These are phyloP conservation scores for Elongisporangium anandrum DNA, from an alignment of 352 stramenopile species.

Conservation along the genomic window DNA sequence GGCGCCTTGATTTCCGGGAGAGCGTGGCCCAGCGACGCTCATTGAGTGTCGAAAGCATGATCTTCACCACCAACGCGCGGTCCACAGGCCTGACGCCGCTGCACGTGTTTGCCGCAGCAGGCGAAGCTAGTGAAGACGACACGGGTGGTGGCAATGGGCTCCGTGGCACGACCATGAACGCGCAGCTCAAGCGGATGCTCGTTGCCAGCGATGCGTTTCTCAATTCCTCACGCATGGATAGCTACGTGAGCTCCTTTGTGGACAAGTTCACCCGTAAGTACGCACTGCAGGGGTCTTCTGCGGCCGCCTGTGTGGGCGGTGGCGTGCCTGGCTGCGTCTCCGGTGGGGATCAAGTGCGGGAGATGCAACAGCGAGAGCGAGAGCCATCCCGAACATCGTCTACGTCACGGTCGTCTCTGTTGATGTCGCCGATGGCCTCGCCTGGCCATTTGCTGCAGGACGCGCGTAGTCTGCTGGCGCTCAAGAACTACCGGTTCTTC, in stretches of 20 bases:
- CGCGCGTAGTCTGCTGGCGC: slow-evolving; percentile 41
- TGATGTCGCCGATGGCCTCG: not conserved
- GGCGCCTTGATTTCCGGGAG: slow-evolving; percentile 43
- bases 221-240: slow-evolving; percentile 28
- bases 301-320: not conserved
- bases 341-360: not conserved
- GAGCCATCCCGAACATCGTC: slow-evolving; percentile 4
- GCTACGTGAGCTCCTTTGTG: slow-evolving; percentile 38
- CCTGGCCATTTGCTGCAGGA: slow-evolving; percentile 22
- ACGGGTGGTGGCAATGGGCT: slow-evolving; percentile 12
- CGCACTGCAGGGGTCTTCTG: not conserved
- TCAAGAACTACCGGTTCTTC: slow-evolving; percentile 77
- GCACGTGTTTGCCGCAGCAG: not conserved
- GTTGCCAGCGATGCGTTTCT: slow-evolving; percentile 44
- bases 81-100: not conserved
- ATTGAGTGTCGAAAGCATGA: slow-evolving; percentile 52
- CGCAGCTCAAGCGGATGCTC: slow-evolving; percentile 28
- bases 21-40: slow-evolving; percentile 47
- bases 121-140: slow-evolving; percentile 8
- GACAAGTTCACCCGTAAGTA: slow-evolving; percentile 57
- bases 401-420: slow-evolving; percentile 7
- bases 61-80: slow-evolving; percentile 7
- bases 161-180: slow-evolving; percentile 19
- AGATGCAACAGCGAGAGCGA: not conserved
- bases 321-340: not conserved